Evolutionary conservation across 306 rosid genomes (phyloP).

Genomic region (Castanea sativa): DNA sequence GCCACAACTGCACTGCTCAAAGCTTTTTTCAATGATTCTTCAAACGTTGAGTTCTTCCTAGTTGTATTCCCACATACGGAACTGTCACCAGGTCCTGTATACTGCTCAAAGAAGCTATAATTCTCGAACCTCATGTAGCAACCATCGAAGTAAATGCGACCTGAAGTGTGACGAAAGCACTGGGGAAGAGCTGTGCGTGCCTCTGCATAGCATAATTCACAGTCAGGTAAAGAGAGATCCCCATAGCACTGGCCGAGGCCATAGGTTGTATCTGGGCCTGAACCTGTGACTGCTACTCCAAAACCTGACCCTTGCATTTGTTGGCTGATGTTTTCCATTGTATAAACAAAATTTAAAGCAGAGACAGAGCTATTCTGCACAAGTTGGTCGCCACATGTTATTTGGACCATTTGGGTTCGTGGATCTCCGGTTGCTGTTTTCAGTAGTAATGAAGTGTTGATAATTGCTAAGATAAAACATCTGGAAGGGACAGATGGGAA

Average conservation of each 20-base stretch:
- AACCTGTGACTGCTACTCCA: conserved; percentile 61
- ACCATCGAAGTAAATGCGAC: conserved; percentile 80
- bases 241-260: conserved; percentile 94
- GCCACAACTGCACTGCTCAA: conserved; percentile 39
- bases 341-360: conserved; percentile 67
- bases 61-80: conserved; percentile 63
- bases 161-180: conserved; percentile 73
- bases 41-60: conserved; percentile 40
- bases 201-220: conserved; percentile 80
- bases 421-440: conserved; percentile 56
- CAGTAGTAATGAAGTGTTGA: conserved; percentile 27
- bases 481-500: conserved; percentile 8
- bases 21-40: conserved; percentile 44
- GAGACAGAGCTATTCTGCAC: conserved; percentile 55
- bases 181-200: conserved; percentile 83
- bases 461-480: conserved; percentile 26
- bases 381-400: conserved; percentile 44
- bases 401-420: conserved; percentile 49
- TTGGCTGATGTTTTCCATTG: conserved; percentile 70
- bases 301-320: conserved; percentile 67
- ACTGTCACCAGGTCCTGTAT: conserved; percentile 48
- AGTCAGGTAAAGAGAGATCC: conserved; percentile 80
- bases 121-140: conserved; percentile 93
- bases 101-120: conserved; percentile 67
- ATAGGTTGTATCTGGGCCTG: conserved; percentile 66